phyloP scores from a whole-genome alignment of 2,329 filamentous ascomycete species.

The Nemania sp. region DNA sequence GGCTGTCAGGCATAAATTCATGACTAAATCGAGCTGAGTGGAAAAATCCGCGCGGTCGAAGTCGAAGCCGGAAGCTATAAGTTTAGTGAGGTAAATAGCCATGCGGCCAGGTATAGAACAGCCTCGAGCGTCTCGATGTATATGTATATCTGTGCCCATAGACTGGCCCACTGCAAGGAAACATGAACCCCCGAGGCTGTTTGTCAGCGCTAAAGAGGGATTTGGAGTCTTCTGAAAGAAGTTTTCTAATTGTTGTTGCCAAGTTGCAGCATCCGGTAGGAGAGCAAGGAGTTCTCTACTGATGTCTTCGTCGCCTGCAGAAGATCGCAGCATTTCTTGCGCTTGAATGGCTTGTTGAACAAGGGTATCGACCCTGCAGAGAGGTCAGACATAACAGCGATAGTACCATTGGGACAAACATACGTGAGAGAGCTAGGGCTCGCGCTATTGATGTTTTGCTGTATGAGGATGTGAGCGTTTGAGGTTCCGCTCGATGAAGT shows the following conservation, averaged over 20 bases:
- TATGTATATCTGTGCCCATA: constrained; percentile 26
- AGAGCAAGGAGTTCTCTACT: constrained; percentile 43
- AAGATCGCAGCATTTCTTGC: constrained; percentile 42
- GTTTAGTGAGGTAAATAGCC: constrained; percentile 67
- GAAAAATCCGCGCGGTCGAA: constrained; percentile 46
- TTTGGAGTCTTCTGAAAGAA: constrained; percentile 60
- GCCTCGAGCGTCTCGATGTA: constrained; percentile 66
- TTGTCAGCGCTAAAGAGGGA: constrained; percentile 73
- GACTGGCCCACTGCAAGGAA: constrained; percentile 58
- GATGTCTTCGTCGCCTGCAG: constrained; percentile 41
- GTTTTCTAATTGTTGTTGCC: constrained; percentile 64
- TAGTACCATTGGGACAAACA: constrained; percentile 30
- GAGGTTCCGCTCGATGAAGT: constrained; percentile 47
- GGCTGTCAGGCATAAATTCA: constrained; percentile 54
- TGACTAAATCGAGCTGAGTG: constrained; percentile 55
- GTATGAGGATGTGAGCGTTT: constrained; percentile 56
- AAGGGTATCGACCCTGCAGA: constrained; percentile 55
- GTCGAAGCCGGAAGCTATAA: constrained; percentile 54
- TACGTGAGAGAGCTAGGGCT: constrained; percentile 56
- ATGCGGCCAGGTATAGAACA: constrained; percentile 76
- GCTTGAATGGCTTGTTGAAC: constrained; percentile 53
- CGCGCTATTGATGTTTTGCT: constrained; percentile 58
- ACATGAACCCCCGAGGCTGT: constrained; percentile 70
- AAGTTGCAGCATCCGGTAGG: constrained; percentile 66
- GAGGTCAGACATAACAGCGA: constrained; percentile 25